Evolutionary conservation across 106 monocot genomes (phyloP).

Genomic region (Iris macrosiphon): DNA sequence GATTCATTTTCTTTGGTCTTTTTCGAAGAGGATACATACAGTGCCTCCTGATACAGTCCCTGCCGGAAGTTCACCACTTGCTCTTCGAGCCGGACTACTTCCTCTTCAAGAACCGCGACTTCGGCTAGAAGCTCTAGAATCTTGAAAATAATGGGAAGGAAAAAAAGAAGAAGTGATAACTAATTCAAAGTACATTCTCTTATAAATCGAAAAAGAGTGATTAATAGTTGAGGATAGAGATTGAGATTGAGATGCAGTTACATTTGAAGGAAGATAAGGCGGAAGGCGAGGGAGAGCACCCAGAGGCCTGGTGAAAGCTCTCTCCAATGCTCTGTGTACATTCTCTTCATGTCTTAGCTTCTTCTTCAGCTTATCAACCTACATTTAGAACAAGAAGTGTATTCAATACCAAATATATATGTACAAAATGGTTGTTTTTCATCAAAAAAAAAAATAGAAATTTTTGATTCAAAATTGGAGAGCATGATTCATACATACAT

Average conservation of each 20-base stretch:
- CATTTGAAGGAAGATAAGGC: constrained; percentile 73
- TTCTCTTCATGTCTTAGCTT: constrained; percentile 88
- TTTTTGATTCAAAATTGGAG: background rate
- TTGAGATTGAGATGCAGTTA: constrained; percentile 8
- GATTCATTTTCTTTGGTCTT: constrained; percentile 22
- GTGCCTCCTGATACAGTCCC: constrained; percentile 79
- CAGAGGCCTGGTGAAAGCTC: constrained; percentile 78
- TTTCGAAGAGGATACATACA: constrained; percentile 51
- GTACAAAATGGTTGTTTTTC: too few relatives aligned
- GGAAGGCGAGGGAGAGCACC: constrained; percentile 92
- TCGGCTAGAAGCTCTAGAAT: constrained; percentile 91
- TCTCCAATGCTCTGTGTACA: constrained; percentile 80
- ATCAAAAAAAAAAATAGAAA: background rate
- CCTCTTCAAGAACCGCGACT: constrained; percentile 90
- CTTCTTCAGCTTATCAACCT: constrained; percentile 89
- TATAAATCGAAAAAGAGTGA: background rate
- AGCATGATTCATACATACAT: constrained; percentile 42
- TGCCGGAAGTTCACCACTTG: constrained; percentile 85
- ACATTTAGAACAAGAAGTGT: constrained; percentile 1
- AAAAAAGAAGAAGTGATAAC: too few relatives aligned
- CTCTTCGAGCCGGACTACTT: constrained; percentile 90
- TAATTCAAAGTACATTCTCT: constrained; percentile 3
- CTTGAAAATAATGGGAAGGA: constrained; percentile 25
- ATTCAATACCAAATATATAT: background rate
- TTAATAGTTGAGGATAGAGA: background rate